Evolutionary conservation across 768 basidiomycete species (phyloP).

Genomic region (Porphyrellus cyaneotinctus): DNA sequence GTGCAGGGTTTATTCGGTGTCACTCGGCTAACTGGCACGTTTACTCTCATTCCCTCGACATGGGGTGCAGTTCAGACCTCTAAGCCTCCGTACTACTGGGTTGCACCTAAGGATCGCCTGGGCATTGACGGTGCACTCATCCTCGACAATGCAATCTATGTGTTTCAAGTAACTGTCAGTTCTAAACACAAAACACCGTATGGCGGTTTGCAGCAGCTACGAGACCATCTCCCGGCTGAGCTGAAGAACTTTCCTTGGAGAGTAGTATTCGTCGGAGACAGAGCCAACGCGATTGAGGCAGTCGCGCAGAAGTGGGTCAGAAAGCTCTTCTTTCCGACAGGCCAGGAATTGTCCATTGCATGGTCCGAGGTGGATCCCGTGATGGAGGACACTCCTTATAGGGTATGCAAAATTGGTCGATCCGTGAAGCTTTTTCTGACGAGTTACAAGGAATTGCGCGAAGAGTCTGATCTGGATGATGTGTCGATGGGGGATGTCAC

Average conservation of each 20-base stretch:
- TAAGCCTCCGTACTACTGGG: not conserved
- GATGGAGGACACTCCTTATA: not conserved
- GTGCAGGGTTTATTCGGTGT: no score
- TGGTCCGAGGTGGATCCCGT: not conserved
- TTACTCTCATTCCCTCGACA: not conserved
- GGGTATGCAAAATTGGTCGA: not conserved
- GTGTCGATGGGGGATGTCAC: no score
- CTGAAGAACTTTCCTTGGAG: not conserved
- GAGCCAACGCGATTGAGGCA: no score
- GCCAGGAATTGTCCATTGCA: no score
- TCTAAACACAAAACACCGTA: not conserved
- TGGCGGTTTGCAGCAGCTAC: not conserved
- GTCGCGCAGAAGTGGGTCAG: not conserved
- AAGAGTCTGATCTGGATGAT: no score
- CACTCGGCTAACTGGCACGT: no score
- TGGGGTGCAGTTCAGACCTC: not conserved
- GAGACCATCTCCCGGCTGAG: not conserved
- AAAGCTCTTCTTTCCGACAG: not conserved
- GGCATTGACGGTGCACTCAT: not conserved
- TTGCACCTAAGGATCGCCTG: not conserved
- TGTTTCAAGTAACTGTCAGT: not conserved
- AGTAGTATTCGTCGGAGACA: not conserved
- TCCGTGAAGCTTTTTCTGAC: no score
- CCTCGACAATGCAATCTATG: not conserved
- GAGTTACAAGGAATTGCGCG: no score